Conservation (phyloP, 129 eudicot genomes). For the Erigeron canadensis region DNA sequence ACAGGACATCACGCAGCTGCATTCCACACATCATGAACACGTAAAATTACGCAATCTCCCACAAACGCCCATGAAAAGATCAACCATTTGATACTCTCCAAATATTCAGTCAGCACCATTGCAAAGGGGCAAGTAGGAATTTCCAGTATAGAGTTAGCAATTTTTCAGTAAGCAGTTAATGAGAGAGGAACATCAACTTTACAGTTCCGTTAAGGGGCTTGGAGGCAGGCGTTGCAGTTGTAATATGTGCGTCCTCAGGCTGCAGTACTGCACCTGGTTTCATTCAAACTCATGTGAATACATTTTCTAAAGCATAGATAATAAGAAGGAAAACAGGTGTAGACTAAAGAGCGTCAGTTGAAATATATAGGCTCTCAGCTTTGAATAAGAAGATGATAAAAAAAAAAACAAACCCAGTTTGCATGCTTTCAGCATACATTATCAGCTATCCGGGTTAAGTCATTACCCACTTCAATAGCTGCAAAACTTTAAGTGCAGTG, state of each 20-base stretch:
- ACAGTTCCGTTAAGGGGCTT: slow-evolving; percentile 29
- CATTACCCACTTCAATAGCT: not conserved
- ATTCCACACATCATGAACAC: slow-evolving; percentile 10
- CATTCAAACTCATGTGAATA: not conserved
- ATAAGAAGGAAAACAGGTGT: not conserved
- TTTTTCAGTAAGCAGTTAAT: slow-evolving; percentile 37
- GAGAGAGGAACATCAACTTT: slow-evolving; percentile 14
- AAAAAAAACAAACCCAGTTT: not conserved
- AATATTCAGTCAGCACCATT: slow-evolving; percentile 16
- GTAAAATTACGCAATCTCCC: slow-evolving; percentile 11
- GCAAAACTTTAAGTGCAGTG: not conserved
- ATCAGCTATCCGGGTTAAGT: not conserved
- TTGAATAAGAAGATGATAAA: not conserved
- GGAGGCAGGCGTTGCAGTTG: slow-evolving; percentile 44
- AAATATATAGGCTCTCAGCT: not conserved
- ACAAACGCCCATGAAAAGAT: slow-evolving; percentile 12
- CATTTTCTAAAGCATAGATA: not conserved
- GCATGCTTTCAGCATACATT: not conserved
- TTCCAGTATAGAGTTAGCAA: slow-evolving; percentile 37
- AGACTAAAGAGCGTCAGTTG: not conserved
- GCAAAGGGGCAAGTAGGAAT: slow-evolving; percentile 28
- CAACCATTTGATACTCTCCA: slow-evolving; percentile 16
- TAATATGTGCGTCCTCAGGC: slow-evolving; percentile 60
- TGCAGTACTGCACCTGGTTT: slow-evolving; percentile 74
- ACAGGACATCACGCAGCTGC: slow-evolving; percentile 23